phyloP scores from a whole-genome alignment of 805 yeast species.

The Vanderwaltozyma verrucispora region DNA sequence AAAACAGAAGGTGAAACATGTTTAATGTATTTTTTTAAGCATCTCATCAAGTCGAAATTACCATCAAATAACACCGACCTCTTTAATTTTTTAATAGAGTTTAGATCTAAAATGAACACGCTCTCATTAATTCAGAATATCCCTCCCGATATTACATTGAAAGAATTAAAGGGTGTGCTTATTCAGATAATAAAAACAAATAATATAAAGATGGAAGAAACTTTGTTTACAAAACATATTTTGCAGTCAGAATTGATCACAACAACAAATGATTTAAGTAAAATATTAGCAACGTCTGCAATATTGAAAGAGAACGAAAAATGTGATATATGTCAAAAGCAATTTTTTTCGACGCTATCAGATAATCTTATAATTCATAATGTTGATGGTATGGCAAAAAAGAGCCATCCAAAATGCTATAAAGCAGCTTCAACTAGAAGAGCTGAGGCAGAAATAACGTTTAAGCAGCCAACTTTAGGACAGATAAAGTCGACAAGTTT shows the following conservation, averaged over 20 bases:
- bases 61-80: constrained; percentile 3
- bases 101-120: constrained; percentile 14
- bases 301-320: constrained; percentile 33
- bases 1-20: constrained; percentile 32
- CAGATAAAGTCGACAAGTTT: not conserved
- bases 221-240: constrained; percentile 37
- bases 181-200: constrained; percentile 35
- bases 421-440: constrained; percentile 1
- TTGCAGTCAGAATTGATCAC: constrained; percentile 44
- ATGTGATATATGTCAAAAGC: constrained; percentile 62
- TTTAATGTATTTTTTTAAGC: constrained; percentile 32
- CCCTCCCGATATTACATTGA: constrained; percentile 41
- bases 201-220: constrained; percentile 31
- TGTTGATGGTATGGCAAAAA: constrained; percentile 7
- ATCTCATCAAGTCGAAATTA: constrained; percentile 18
- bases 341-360: too few species aligned
- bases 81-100: constrained; percentile 19
- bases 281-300: constrained; percentile 29
- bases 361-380: constrained; percentile 13
- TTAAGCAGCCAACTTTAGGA: not conserved
- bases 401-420: constrained; percentile 23
- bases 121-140: constrained; percentile 35
- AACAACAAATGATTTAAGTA: constrained; percentile 35
- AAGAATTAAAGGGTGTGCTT: constrained; percentile 35
- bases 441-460: not conserved